Conservation (phyloP, 2,329 filamentous ascomycete species). For the Hysterium pulicare region DNA sequence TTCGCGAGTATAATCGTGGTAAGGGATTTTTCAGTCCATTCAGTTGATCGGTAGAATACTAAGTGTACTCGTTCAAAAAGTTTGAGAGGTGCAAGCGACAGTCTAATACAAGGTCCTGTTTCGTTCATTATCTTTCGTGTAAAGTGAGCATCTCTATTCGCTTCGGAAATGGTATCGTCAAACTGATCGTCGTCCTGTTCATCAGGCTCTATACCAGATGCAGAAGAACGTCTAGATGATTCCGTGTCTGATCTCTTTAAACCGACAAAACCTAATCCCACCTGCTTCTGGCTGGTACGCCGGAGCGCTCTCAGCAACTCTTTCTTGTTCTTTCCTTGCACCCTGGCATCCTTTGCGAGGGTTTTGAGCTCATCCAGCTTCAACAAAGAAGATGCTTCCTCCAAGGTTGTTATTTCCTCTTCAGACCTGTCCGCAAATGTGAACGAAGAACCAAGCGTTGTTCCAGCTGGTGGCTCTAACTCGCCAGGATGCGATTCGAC, state of each 20-base stretch:
- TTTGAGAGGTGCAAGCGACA: slow-evolving; percentile 68
- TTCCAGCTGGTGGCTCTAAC: slow-evolving; percentile 45
- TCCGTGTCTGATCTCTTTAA: slow-evolving; percentile 63
- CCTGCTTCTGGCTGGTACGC: slow-evolving; percentile 70
- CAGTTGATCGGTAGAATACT: slow-evolving; percentile 91
- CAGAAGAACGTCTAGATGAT: slow-evolving; percentile 50
- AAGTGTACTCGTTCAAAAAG: slow-evolving; percentile 93
- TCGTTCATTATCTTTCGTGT: slow-evolving; percentile 71
- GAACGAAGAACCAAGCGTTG: slow-evolving; percentile 57
- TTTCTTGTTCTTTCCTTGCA: slow-evolving; percentile 82
- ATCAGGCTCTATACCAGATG: slow-evolving; percentile 26
- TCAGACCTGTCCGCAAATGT: slow-evolving; percentile 78
- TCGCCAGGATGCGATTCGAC: slow-evolving; percentile 46
- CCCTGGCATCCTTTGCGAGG: slow-evolving; percentile 80
- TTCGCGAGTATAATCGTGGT: slow-evolving; percentile 93
- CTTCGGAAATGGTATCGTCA: slow-evolving; percentile 42
- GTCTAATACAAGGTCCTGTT: slow-evolving; percentile 78
- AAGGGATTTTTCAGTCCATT: slow-evolving; percentile 96
- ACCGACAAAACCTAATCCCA: slow-evolving; percentile 67
- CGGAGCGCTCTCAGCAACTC: slow-evolving; percentile 73
- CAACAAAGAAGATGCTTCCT: slow-evolving; percentile 79
- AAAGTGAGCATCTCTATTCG: slow-evolving; percentile 71
- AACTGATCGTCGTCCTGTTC: slow-evolving; percentile 38
- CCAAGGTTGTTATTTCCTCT: slow-evolving; percentile 68
- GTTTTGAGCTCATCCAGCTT: slow-evolving; percentile 83